Base-by-base conservation (phyloP, 2,329 filamentous ascomycete genomes). In the Botrytis paeoniae region DNA sequence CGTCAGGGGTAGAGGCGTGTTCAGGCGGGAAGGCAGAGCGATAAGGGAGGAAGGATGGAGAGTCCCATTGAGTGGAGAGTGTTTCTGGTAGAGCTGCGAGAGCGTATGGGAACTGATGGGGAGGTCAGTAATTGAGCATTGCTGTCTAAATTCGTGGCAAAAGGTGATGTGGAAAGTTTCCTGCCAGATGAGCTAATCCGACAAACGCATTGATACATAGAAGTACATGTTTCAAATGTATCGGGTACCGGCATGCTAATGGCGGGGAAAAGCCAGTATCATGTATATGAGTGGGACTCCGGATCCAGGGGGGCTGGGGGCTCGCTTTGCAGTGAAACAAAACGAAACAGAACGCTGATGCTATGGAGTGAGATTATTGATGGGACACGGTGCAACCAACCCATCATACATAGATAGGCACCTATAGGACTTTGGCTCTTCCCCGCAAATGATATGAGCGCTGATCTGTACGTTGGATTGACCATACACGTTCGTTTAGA, bases 81-180 rank as follows among this genome's bases (percentile, higher is more conserved):
- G 90, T 88, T 73, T 84, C 82, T 65, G 91, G 89, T 66, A 95
- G 88, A 65, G 86, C 88, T 69, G 87, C 82, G 74, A 95, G 85
- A 69, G 92, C 91, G 83, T 94, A 95, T 41, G 93, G 93, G 81
- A 94, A 95, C 92, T 95, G 80, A 37, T 73, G 75, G 59, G 62
- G 39, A 29, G 71, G 57, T 76, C 74, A 76, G 75, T 71, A 39
- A 22, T 60, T 48, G 25, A 39, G 71, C 20, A 60, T 71, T 54
- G n/a, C 16, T 70, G 32, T 43, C 51, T 32, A 25, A 29, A 59
- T 68, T 54, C 32, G n/a, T 54, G 69, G n/a, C 35, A 60, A 22
- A 12, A 41, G 25, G 39, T 68, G 70, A 45, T 64, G 29, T 54
- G 60, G 45, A 37, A 29, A 59, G 43, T 35, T 25, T 45, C 43